phyloP scores from a whole-genome alignment of 495 filamentous ascomycete genomes.

The Tuber brumale region DNA sequence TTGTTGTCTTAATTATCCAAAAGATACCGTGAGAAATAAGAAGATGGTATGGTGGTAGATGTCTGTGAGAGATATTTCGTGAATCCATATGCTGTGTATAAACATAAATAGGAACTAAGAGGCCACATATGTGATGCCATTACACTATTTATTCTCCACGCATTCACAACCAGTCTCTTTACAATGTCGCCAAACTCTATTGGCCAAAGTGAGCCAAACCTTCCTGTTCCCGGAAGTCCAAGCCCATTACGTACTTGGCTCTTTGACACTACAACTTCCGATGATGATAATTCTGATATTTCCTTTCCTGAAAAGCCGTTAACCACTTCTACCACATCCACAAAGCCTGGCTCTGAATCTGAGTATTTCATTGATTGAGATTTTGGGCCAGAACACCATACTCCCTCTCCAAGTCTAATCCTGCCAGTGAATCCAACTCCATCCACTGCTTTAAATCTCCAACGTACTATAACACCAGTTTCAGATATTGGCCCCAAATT shows the following conservation, averaged over 20 bases:
- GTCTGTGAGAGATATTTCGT: neutral
- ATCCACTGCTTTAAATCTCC: neutral
- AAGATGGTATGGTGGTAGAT: neutral
- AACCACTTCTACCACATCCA: neutral
- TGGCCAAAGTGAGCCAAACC: rapidly evolving
- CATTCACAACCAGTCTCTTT: neutral
- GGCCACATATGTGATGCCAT: too few species aligned
- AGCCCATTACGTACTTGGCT: neutral
- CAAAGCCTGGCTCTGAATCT: neutral
- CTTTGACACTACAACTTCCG: neutral
- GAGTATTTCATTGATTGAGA: neutral
- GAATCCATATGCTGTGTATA: neutral
- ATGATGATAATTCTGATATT: neutral
- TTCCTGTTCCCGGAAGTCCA: neutral
- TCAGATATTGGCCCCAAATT: neutral
- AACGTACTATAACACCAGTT: neutral
- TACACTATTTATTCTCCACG: too few species aligned
- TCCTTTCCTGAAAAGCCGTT: neutral
- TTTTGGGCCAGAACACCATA: neutral
- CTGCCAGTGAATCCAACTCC: neutral
- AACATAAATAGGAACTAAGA: neutral
- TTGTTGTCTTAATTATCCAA: neutral
- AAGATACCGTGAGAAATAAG: neutral
- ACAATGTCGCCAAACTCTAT: neutral
- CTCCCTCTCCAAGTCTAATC: too few species aligned